These are phyloP conservation scores for Bisporella sp. DNA, from an alignment of 2,329 filamentous ascomycete genomes.

Conservation along the genomic window DNA sequence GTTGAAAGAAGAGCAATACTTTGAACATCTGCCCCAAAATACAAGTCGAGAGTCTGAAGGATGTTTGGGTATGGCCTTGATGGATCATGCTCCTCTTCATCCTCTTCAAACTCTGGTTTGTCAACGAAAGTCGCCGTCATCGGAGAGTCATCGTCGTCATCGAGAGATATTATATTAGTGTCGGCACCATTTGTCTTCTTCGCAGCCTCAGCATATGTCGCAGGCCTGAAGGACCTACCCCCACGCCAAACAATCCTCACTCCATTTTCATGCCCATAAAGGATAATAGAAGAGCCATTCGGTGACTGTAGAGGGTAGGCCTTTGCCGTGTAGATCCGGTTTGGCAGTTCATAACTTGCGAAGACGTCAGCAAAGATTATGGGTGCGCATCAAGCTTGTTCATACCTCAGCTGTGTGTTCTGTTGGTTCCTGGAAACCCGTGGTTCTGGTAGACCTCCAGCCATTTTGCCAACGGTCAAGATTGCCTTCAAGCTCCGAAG, in stretches of 20 bases:
- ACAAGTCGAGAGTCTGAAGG: constrained; percentile 54
- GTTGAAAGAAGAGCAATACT: constrained; percentile 50
- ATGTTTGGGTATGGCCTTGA: constrained; percentile 44
- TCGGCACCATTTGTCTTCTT: constrained; percentile 47
- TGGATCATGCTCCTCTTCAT: constrained; percentile 31
- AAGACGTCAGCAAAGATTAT: not conserved
- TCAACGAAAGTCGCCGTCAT: constrained; percentile 37
- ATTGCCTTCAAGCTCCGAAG: no score
- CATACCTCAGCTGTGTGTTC: constrained; percentile 23
- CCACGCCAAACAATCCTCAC: constrained; percentile 56
- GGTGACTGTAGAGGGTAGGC: constrained; percentile 55
- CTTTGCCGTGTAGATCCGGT: constrained; percentile 52
- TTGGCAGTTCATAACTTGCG: constrained; percentile 49
- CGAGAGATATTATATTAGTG: constrained; percentile 54
- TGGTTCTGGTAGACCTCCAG: constrained; percentile 13
- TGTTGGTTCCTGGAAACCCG: constrained; percentile 20
- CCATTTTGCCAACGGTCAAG: constrained; percentile 11
- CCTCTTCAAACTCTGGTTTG: constrained; percentile 51
- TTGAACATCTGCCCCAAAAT: constrained; percentile 47
- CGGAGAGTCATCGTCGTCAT: constrained; percentile 53
- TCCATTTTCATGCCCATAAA: constrained; percentile 59
- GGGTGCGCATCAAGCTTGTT: not conserved
- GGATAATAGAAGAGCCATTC: constrained; percentile 55
- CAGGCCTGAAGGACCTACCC: constrained; percentile 50
- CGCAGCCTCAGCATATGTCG: constrained; percentile 22